Percentiles rank a stretch among this genome's conserved stretches.
phyloP scores from a whole-genome alignment of 257 asterid genomes.

The Coffea eugenioides region DNA sequence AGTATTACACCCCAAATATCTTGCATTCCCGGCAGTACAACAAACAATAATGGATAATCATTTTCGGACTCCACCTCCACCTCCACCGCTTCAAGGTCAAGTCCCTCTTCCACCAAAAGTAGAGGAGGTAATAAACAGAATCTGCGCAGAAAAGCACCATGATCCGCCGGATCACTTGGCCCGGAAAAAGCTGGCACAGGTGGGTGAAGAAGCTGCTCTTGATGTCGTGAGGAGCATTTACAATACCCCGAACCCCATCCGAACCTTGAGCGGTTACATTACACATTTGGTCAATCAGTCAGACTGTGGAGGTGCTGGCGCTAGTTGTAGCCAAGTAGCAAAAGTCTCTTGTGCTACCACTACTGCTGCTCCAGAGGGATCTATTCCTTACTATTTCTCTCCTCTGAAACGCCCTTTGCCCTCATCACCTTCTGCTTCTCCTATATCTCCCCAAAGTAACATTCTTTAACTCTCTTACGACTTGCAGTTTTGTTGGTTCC shows the following conservation, averaged over 20 bases:
- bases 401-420: not conserved
- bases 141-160: not conserved
- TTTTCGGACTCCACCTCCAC: too few relatives aligned
- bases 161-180: not conserved
- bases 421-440: not conserved
- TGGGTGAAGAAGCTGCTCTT: conserved; percentile 12
- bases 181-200: conserved; percentile 2
- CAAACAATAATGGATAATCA: not conserved
- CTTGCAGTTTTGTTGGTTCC: not conserved
- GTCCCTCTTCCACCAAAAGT: not conserved
- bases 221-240: not conserved
- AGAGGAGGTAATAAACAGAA: not conserved
- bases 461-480: not conserved
- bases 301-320: too few relatives aligned
- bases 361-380: not conserved
- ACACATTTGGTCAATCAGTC: not conserved
- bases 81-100: not conserved
- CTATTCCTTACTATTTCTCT: not conserved
- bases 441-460: not conserved
- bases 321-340: too few relatives aligned
- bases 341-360: not conserved
- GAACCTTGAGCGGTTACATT: not conserved
- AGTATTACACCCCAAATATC: not conserved
- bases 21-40: not conserved
- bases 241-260: not conserved